A percentile compares a stretch with the other conserved stretches of the same genome.
Conservation (phyloP, 1,284 basidiomycete genomes). For the Ceratobasidium sp. region DNA sequence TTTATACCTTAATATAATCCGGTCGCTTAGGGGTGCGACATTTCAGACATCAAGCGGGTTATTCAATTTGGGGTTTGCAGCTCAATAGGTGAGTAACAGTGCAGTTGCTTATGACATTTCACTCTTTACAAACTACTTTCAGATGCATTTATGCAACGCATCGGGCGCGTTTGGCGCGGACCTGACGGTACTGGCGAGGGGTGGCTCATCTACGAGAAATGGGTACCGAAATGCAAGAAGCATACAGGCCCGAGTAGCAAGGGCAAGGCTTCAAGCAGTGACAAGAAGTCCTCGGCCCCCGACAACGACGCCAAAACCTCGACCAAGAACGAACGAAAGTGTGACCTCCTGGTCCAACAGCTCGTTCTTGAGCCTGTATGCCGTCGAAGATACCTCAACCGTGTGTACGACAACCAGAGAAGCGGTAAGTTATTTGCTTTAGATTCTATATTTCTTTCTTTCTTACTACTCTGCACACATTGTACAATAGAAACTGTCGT, state of each 20-base stretch:
- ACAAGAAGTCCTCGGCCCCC: background rate
- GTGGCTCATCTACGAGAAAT: slow-evolving; percentile 6
- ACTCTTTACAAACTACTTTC: background rate
- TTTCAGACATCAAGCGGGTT: slow-evolving; percentile 7
- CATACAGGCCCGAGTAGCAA: background rate
- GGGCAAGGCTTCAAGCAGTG: background rate
- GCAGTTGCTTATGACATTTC: background rate
- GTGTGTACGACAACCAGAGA: background rate
- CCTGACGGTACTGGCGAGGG: slow-evolving; percentile 1
- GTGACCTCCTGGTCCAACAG: background rate
- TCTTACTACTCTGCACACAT: too few relatives aligned
- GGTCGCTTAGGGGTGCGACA: slow-evolving; percentile 2
- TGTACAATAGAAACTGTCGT: background rate
- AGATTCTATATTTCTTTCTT: background rate
- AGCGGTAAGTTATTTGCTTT: background rate
- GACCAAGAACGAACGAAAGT: background rate
- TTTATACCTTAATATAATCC: background rate
- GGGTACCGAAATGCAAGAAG: slow-evolving; percentile 1
- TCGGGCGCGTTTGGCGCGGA: slow-evolving; percentile 2
- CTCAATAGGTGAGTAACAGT: background rate
- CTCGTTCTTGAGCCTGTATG: background rate
- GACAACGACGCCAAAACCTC: too few relatives aligned
- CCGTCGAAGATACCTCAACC: background rate
- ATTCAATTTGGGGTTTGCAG: slow-evolving; percentile 21
- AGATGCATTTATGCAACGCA: slow-evolving; percentile 27